These are phyloP conservation scores for Aspergillus niger DNA, from an alignment of 2,329 filamentous ascomycete species.

Conservation along the genomic window DNA sequence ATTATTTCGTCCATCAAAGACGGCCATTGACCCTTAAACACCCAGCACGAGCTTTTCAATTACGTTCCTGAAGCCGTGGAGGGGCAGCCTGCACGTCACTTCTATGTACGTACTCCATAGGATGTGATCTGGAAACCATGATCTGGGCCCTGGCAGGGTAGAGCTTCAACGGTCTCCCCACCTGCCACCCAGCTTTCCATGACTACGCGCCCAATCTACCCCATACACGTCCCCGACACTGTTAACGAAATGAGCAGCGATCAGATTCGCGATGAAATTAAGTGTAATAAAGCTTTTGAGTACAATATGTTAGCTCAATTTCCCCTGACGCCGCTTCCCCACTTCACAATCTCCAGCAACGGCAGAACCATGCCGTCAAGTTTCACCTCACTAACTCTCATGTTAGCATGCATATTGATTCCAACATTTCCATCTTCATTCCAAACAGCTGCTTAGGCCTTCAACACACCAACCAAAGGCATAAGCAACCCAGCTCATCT, in stretches of 20 bases:
- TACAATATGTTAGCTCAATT: background rate
- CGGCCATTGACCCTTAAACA: background rate
- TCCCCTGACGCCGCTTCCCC: background rate
- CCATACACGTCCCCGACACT: background rate
- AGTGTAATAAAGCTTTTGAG: too few species aligned
- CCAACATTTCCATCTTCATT: too few species aligned
- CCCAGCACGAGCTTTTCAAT: background rate
- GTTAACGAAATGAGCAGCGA: too few species aligned
- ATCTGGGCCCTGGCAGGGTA: background rate
- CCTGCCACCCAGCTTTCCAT: background rate
- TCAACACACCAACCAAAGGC: background rate
- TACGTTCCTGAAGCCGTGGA: background rate
- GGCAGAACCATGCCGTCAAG: slow-evolving; percentile 2
- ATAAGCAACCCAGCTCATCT: too few species aligned
- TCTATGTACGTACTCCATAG: background rate
- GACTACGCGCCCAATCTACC: background rate
- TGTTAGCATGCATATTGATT: background rate
- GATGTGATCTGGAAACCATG: background rate
- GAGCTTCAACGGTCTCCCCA: slow-evolving; percentile 8
- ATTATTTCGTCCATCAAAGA: background rate
- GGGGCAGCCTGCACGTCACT: slow-evolving; percentile 10
- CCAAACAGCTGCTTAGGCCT: too few species aligned
- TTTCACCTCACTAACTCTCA: background rate
- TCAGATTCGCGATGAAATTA: background rate
- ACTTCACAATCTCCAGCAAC: background rate